Conservation (phyloP, 352 stramenopile genomes). For the Phytophthora macrochlamydospora region DNA sequence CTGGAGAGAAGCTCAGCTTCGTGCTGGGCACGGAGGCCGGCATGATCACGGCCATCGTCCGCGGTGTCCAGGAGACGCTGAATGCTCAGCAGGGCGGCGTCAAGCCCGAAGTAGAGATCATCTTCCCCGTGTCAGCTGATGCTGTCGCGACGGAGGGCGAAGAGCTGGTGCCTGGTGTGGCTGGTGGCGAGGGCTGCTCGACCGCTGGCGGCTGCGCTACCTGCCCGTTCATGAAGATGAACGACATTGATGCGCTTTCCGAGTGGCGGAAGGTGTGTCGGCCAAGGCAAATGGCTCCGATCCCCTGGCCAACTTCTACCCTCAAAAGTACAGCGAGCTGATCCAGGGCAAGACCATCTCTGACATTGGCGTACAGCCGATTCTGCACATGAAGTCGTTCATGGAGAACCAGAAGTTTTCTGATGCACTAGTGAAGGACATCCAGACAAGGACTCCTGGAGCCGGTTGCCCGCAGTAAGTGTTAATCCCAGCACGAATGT, state of each 20-base stretch:
- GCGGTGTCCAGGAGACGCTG: slow-evolving; percentile 89
- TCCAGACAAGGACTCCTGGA: slow-evolving; percentile 67
- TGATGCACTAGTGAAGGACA: slow-evolving; percentile 84
- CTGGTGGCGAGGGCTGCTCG: slow-evolving; percentile 95
- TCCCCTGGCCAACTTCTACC: slow-evolving; percentile 88
- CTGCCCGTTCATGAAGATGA: slow-evolving; percentile 99
- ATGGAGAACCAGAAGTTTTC: slow-evolving; percentile 93
- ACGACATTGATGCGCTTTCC: slow-evolving; percentile 96
- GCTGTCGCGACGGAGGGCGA: slow-evolving; percentile 85
- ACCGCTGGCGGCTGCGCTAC: slow-evolving; percentile 96
- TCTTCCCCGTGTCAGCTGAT: slow-evolving; percentile 96
- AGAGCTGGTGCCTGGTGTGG: slow-evolving; percentile 89
- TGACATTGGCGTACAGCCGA: slow-evolving; percentile 94
- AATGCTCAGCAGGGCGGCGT: slow-evolving; percentile 42
- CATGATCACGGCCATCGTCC: slow-evolving; percentile 98
- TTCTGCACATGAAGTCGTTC: slow-evolving; percentile 96
- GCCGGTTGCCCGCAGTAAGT: slow-evolving; percentile 48
- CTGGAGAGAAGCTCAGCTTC: slow-evolving; percentile 89
- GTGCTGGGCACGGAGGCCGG: slow-evolving; percentile 96
- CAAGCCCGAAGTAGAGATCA: slow-evolving; percentile 94
- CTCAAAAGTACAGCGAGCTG: slow-evolving; percentile 91
- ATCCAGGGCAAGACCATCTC: slow-evolving; percentile 92
- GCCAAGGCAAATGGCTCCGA: slow-evolving; percentile 37
- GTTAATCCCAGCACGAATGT: neutral
- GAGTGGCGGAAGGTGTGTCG: slow-evolving; percentile 83